Evolutionary conservation across 768 basidiomycete genomes (phyloP), one percentile per base, ranked within the genome.

Genomic region (Rhizopogon salebrosus): DNA sequence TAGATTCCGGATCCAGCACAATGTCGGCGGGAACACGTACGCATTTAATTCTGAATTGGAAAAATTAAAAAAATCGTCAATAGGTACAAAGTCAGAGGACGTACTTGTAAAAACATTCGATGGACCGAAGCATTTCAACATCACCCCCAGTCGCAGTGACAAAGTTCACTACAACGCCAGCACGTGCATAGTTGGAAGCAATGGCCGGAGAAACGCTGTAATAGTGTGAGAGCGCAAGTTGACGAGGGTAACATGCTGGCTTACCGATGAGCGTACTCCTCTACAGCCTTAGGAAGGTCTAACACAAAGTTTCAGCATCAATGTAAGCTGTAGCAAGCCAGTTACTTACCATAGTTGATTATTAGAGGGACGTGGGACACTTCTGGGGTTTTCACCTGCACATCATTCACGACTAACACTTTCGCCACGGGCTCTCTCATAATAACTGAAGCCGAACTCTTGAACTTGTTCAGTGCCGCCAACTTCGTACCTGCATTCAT

Each of bases 21-120:
- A 46, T 22, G 8, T 22, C 14, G 22, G 22, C 14, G 31, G 24
- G 29, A 41, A 42, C 51, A 74, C 90, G 64, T 70, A 92, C 90
- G 73, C 90, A 93, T 92, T 93, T 93, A 76, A 88, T 88, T 75
- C 85, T 88, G 49, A 18, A 51, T 36, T 20, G 54, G 26, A 41
- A 22, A 11, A 36, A 48, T 35, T 18, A 18, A 55, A 67, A n/a
- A 68, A 22, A 4, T 27, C 18, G 62, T 31, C 16, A 49, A 20
- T 37, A 35, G 37, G 27, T 1, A 35, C 34, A 35, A 27, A 66
- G 20, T 39, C 38, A 13, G 22, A 69, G 54, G 49, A 69, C 81
- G 59, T 59, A 92, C 91, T 92, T 92, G 80, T 95, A 98, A 74
- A 93, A 95, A 79, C 94, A 95, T 76, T 98, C 95, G 78, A 98